Conservation (phyloP, 371 early-diverging fungal species). For the Ordospora pajunii region DNA sequence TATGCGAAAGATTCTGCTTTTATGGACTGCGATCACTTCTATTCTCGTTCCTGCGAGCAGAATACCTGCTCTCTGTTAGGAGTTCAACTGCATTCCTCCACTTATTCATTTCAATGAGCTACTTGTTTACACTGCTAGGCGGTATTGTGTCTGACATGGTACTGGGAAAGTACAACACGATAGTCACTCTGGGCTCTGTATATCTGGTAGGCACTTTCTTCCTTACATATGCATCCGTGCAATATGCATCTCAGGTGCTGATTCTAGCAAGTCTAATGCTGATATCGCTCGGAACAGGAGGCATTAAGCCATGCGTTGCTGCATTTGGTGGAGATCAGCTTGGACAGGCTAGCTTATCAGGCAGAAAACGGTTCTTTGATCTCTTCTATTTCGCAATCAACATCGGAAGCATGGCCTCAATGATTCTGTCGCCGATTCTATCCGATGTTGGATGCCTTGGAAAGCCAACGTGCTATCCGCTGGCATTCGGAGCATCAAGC, state of each 20-base stretch:
- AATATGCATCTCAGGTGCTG: conserved; percentile 64
- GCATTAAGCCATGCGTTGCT: conserved; percentile 71
- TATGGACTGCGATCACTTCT: conserved; percentile 63
- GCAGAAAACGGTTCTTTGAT: conserved; percentile 62
- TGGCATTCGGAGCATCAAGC: conserved; percentile 54
- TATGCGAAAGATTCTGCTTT: conserved; percentile 69
- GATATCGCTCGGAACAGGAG: conserved; percentile 74
- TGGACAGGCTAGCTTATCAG: conserved; percentile 41
- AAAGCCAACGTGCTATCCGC: conserved; percentile 48
- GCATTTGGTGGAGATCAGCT: conserved; percentile 68
- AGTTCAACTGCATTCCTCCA: conserved; percentile 59
- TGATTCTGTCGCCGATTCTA: conserved; percentile 31
- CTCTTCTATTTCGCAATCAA: conserved; percentile 75
- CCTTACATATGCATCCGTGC: conserved; percentile 61
- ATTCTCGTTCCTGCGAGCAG: conserved; percentile 49
- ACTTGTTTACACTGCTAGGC: conserved; percentile 69
- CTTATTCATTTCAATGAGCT: conserved; percentile 71
- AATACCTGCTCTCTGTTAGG: conserved; percentile 16
- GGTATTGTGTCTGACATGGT: conserved; percentile 70
- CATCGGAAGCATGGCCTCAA: conserved; percentile 63
- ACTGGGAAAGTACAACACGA: conserved; percentile 71
- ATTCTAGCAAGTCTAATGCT: conserved; percentile 65
- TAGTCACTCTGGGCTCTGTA: conserved; percentile 64
- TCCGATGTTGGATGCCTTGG: conserved; percentile 42
- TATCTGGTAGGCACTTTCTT: conserved; percentile 68